phyloP scores from a whole-genome alignment of 2,329 filamentous ascomycete species.

The Xylogone sp. region DNA sequence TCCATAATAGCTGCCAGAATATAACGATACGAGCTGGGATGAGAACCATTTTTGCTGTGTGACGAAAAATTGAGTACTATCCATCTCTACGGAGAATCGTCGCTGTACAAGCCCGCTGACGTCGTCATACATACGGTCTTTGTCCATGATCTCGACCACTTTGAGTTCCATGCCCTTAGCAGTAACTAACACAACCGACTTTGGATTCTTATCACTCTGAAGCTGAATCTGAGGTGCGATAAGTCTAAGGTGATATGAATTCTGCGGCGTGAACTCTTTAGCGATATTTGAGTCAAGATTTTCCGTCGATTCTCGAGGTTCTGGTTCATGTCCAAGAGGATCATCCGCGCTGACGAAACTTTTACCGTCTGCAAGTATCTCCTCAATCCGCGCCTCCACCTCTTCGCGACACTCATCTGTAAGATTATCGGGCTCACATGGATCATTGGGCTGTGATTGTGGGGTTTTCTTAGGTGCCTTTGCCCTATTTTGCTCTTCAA shows the following conservation, averaged over 20 bases:
- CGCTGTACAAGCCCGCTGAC: slow-evolving; percentile 95
- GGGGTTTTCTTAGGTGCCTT: slow-evolving; percentile 40
- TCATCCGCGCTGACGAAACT: slow-evolving; percentile 74
- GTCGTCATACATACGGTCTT: slow-evolving; percentile 83
- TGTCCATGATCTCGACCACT: slow-evolving; percentile 97
- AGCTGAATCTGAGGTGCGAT: slow-evolving; percentile 98
- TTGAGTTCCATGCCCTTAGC: slow-evolving; percentile 98
- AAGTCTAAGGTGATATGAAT: slow-evolving; percentile 89
- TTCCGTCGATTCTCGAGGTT: slow-evolving; percentile 42
- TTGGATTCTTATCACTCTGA: slow-evolving; percentile 96
- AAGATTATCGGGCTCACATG: slow-evolving; percentile 11
- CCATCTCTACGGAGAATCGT: slow-evolving; percentile 91
- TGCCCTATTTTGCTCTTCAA: slow-evolving; percentile 84
- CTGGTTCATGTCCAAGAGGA: slow-evolving; percentile 32
- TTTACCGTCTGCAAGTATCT: slow-evolving; percentile 79
- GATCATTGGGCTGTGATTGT: slow-evolving; percentile 27
- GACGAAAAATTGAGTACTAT: slow-evolving; percentile 97
- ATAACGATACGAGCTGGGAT: slow-evolving; percentile 82
- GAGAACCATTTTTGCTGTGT: slow-evolving; percentile 89
- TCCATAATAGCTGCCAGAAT: slow-evolving; percentile 91
- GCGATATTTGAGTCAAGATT: slow-evolving; percentile 74
- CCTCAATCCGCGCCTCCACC: slow-evolving; percentile 80
- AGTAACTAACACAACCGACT: slow-evolving; percentile 93
- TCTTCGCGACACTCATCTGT: slow-evolving; percentile 45
- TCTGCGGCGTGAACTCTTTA: slow-evolving; percentile 83